Base-by-base conservation (phyloP, 805 yeast genomes). In the Kodamaea lidongshanica region DNA sequence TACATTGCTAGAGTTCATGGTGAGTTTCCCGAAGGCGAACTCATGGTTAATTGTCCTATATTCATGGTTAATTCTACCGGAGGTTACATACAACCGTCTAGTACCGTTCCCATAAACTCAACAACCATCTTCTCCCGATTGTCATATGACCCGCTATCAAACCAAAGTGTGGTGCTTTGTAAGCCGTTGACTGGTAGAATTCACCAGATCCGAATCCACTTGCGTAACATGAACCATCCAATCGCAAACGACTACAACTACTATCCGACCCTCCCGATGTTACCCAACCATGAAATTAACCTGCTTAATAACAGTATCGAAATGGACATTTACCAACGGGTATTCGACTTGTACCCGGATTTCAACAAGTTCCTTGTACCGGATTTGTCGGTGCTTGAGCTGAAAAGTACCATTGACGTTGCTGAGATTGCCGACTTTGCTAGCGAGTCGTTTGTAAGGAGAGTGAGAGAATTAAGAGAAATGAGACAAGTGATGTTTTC, bases 181-280 rank as follows among this genome's bases (percentile, higher is more conserved):
- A 46, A 45, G 23, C 78, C 79, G 0, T 35, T 65, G 5, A 68
- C 77, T 1, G 79, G 79, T 0, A 56, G 68, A 37, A 70, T 70
- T 47, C 79, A 74, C 48, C 79, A 74, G 45, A 72, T 74, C 15
- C 52, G 79, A 8, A 70, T 74, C 4, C 79, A 74, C 45, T 47
- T 74, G 8, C 46, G 75, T 13, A 65, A 70, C 38, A 28, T 72
- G 37, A 66, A 67, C 0, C 45, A 38, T 48, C 96, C 97, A 0
- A 89, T 89, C 26, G 86, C 83, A 3, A 88, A 89, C 50, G 98
- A 89, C 53, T 50, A 47, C 16, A 42, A 52, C 8, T 65, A 65
- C 37, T 50, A 54, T 29, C 48, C 51, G 2, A 24, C 15, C 4
- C 33, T 30, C 15, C 16, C 21, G 3, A 23, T 25, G 5, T 14